Base-by-base conservation (phyloP, 1,284 basidiomycete species). In the Grifola frondosa region DNA sequence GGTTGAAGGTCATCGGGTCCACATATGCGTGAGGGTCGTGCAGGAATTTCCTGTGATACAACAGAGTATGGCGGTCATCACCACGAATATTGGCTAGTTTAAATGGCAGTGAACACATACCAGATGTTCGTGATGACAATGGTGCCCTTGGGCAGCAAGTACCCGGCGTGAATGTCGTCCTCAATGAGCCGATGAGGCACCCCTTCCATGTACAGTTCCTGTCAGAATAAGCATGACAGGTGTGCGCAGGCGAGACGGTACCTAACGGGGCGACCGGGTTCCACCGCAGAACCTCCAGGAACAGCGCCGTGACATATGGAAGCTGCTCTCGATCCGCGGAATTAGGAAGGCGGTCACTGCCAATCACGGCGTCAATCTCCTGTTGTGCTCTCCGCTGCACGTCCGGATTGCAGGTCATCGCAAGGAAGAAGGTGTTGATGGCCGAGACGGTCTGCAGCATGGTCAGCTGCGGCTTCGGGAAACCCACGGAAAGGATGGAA, bases 401-500 rank as follows among this genome's bases (percentile, higher is more conserved):
- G n/a, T 63, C 59, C 1, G 66, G 65, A 40, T 60, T 46, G 6
- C 62, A 49, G 17, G 57, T 55, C 63, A 68, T 66, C 6, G 61
- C 60, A 9, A 62, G 54, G 40, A 62, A 57, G 50, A 64, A 61
- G 13, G 55, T 48, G 40, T 54, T 39, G 19, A 61, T 50, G 3
- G 57, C 45, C 8, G 63, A 62, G n/a, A 60, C 58, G 5, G 60
- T 61, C 63, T 63, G 35, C 12, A 12, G 20, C 24, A 30, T 19
- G 21, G 6, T 23, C 25, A 44, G 24, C 26, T 43, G 37, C 26
- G 20, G 16, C 15, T 19, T 22, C 22, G 19, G 20, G n/a, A 36
- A n/a, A 26, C 11, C 10, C 21, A 22, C 24, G 17, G 30, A 23
- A 10, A 32, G 10, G 6, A 12, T 21, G 22, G 30, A 37, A 25